phyloP scores from a whole-genome alignment of 129 eudicot species.

The carrot (Daucus carota) region DH1_v3.0 NC_030388.2:30035001-30035500 shows the following conservation, averaged over 20 bases:
- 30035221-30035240: background rate
- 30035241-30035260: background rate
- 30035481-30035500: slow-evolving; percentile 78
- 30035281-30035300: slow-evolving; percentile 80
- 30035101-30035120: slow-evolving; percentile 58
- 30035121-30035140: slow-evolving; percentile 18
- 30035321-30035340: slow-evolving; percentile 64
- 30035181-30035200: background rate
- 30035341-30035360: slow-evolving; percentile 66
- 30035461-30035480: slow-evolving; percentile 53
- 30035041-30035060: slow-evolving; percentile 80
- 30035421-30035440: slow-evolving; percentile 31
- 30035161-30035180: background rate
- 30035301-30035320: slow-evolving; percentile 91
- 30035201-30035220: background rate
- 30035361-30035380: slow-evolving; percentile 64
- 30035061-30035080: slow-evolving; percentile 39
- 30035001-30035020: slow-evolving; percentile 48
- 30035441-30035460: slow-evolving; percentile 62
- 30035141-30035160: background rate
- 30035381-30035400: slow-evolving; percentile 96
- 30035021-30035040: slow-evolving; percentile 66
- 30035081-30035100: slow-evolving; percentile 48
- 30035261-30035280: slow-evolving; percentile 82
- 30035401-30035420: slow-evolving; percentile 94